These are phyloP conservation scores for Mortierella sp. DNA, from an alignment of 371 early-diverging fungal species.

Conservation along the genomic window DNA sequence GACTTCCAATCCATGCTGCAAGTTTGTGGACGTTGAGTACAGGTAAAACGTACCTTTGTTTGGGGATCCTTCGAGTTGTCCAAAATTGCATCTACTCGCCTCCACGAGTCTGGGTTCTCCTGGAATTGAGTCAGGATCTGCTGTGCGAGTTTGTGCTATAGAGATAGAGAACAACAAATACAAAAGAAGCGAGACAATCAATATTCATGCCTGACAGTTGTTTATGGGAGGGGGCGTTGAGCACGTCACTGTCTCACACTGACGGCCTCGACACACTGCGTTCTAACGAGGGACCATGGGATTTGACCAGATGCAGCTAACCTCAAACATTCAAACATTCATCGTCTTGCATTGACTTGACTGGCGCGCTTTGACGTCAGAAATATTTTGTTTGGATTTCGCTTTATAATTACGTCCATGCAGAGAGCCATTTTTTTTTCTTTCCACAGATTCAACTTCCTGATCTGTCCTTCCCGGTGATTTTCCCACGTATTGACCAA, in stretches of 20 bases:
- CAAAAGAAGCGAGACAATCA: neutral
- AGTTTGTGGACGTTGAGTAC: neutral
- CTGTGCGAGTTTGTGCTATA: constrained; percentile 85
- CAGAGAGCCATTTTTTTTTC: neutral
- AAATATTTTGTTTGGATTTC: neutral
- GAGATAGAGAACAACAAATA: neutral
- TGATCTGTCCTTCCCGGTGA: neutral
- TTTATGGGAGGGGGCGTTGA: neutral
- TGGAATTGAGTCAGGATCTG: constrained; percentile 94
- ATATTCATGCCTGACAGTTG: neutral
- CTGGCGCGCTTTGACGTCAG: constrained; percentile 12
- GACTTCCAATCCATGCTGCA: neutral
- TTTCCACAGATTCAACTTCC: neutral
- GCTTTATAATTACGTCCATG: neutral
- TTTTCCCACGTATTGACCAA: neutral
- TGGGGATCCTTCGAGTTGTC: constrained; percentile 85
- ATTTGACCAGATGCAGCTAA: neutral
- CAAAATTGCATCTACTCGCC: constrained; percentile 94
- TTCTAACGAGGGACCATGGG: neutral
- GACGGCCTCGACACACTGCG: neutral
- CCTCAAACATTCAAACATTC: neutral
- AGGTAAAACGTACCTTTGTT: constrained; percentile 88
- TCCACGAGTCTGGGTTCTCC: constrained; percentile 98
- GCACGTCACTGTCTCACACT: neutral
- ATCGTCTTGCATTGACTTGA: neutral